Base-by-base conservation (phyloP, 345 rosid genomes). In the Lepidium africanum region DNA sequence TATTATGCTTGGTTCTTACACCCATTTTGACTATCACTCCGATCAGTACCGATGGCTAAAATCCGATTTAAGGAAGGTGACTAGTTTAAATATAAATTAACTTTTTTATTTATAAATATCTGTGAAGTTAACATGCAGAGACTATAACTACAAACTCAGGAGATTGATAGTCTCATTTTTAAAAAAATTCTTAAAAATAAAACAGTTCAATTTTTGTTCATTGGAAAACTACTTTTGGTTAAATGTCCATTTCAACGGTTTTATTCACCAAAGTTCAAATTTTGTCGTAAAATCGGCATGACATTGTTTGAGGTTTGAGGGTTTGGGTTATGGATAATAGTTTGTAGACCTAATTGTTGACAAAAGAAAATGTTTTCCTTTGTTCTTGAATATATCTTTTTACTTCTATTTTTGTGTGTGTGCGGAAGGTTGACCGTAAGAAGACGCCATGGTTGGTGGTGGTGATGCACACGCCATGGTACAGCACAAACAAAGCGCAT, bases 381-480 rank as follows among this genome's bases (percentile, higher is more conserved):
- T 15, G 21, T 10, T 52, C 7, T 35, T 71, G n/a, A 63, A 46
- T 30, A 30, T 27, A 4, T 0, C 6, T 27, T 27, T 27, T 27
- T 25, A 3, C 3, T 3, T 1, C 8, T 21, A 21, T 21, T 11
- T 7, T 55, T 21, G 48, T 30, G 6, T 55, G 57, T 37, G 48
- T 38, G 65, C 35, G 42, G 1, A 67, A 62, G 70, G 61, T 87
- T 45, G 86, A 89, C 50, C 72, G 98, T 69, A 70, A 71, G 43
- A 80, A 3, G 32, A 92, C 96, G 33, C 93, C 96, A 11, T 92
- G 96, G 98, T 79, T 92, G 13, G 25, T 87, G 14, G 93, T 74
- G 76, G 63, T 92, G 33, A 11, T 89, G 74, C 98, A 92, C 70
- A 88, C 88, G 1, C 98, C 96, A 8, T 92, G 98, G 96, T 87